Evolutionary conservation across 225 moss, liverwort and hornwort genomes (phyloP), one percentile per base, ranked within the genome.

Genomic region (Marchantia paleacea): DNA sequence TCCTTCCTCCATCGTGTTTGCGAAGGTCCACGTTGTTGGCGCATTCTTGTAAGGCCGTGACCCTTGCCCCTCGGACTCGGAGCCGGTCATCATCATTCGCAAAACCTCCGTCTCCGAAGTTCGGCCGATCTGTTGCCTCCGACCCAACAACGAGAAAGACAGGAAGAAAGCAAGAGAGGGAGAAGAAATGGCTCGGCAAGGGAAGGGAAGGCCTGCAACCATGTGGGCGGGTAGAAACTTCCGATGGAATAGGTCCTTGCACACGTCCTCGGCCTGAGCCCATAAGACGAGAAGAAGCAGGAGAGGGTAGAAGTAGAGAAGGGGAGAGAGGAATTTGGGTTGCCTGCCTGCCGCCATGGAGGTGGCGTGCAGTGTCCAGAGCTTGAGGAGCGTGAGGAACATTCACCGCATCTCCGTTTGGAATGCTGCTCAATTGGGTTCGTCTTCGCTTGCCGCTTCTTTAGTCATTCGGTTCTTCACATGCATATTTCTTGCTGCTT

Each of bases 401-500:
- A 75, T 81, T 22, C 75, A 80, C 24, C 83, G 88, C 53, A 88
- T 83, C 53, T 85, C 88, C 0, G 74, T 83, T 81, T 88, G 88
- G 88, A 75, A 83, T n/a, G 49, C 55, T 25, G 80, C 57, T 13
- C 78, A 81, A 58, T 79, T 85, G 63, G 87, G 87, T 87, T 3
- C 19, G 75, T 71, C 47, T n/a, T 57, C 3, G 10, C 47, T 63
- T 15, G 47, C 7, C 63, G 7, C 19, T 53, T 20, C 39, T 30
- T 19, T 19, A 31, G 29, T 29, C 24, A 2, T 39, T 39, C 39
- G 39, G 39, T 2, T 39, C 39, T 5, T 39, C 39, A 15, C 15
- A 57, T 19, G 22, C 12, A 18, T 55, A 13, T 18, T 3, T 39
- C 25, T 47, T 47, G 10, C 19, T 58, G 30, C 55, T 20, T 76